phyloP scores from a whole-genome alignment of 192 early-diverging fungal genomes.

The Dimargaris verticillata region DNA sequence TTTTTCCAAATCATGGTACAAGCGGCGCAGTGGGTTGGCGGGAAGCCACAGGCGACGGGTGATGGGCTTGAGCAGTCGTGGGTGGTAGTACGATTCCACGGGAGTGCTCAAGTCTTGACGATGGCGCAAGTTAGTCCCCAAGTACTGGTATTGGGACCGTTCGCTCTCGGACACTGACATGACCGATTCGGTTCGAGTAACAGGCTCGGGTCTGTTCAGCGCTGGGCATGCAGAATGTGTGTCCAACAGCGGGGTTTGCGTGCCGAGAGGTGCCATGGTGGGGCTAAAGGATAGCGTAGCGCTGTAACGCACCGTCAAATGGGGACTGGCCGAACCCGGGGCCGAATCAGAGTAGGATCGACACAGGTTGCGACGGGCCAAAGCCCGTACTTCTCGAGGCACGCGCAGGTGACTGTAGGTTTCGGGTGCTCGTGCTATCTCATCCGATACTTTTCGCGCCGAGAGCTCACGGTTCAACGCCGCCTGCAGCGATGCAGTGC shows the following conservation, averaged over 20 bases:
- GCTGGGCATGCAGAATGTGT: neutral
- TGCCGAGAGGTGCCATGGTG: neutral
- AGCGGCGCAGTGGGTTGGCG: constrained; percentile 4
- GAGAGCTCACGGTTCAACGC: no score
- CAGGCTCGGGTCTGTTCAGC: neutral
- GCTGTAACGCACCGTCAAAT: no score
- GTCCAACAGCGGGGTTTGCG: neutral
- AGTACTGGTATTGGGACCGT: neutral
- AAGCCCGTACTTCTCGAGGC: no score
- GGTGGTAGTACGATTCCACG: constrained; percentile 5
- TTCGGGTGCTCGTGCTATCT: no score
- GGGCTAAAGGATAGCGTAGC: neutral
- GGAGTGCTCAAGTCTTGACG: constrained; percentile 5
- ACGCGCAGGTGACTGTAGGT: no score
- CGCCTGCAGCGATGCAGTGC: neutral
- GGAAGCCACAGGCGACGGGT: constrained; percentile 9
- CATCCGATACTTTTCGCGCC: no score
- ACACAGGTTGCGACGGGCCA: no score
- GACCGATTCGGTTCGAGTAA: neutral
- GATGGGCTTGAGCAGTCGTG: constrained; percentile 3
- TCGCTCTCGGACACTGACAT: constrained; percentile 2
- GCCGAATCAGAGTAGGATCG: no score
- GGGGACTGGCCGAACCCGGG: no score
- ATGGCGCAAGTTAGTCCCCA: neutral
- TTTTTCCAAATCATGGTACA: constrained; percentile 6